Conservation (phyloP, 768 basidiomycete genomes). For the Russula sp. region DNA sequence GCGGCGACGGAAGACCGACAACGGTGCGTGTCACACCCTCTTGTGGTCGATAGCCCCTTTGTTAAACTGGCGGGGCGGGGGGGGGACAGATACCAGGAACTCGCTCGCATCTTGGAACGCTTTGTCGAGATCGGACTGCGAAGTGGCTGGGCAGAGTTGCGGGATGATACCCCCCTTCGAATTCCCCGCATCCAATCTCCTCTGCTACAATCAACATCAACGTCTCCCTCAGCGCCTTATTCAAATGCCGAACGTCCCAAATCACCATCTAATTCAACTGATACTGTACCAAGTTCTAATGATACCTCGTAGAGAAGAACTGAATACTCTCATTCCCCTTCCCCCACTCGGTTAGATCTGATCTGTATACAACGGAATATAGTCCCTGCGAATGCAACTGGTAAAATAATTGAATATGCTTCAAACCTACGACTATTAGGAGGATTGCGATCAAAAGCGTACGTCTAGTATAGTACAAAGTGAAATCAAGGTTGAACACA, state of each 20-base stretch:
- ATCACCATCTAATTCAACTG: not conserved
- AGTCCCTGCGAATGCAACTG: not conserved
- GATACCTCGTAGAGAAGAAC: not conserved
- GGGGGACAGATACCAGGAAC: slow-evolving; percentile 49
- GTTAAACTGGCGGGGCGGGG: too few species aligned
- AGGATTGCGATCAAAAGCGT: not conserved
- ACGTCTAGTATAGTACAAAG: slow-evolving; percentile 2
- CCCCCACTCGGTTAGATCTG: not conserved
- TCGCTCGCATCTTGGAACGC: slow-evolving; percentile 56
- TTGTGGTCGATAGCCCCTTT: not conserved
- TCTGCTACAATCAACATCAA: not conserved
- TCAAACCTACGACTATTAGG: slow-evolving; percentile 5
- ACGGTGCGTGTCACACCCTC: slow-evolving; percentile 30
- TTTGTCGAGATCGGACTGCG: slow-evolving; percentile 62
- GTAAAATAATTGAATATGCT: slow-evolving; percentile 3
- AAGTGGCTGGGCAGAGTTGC: slow-evolving; percentile 56
- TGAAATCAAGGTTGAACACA: not conserved
- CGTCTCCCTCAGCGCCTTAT: not conserved
- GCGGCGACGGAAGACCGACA: slow-evolving; percentile 37
- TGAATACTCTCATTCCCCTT: not conserved
- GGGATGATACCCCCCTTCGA: slow-evolving; percentile 49
- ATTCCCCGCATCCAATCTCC: slow-evolving; percentile 34
- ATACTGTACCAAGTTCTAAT: not conserved
- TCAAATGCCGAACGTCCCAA: not conserved
- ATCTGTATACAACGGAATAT: slow-evolving; percentile 4